Evolutionary conservation across 768 basidiomycete species (phyloP), one percentile per base, ranked within the genome.

Genomic region (Stropharia rugosoannulata): DNA sequence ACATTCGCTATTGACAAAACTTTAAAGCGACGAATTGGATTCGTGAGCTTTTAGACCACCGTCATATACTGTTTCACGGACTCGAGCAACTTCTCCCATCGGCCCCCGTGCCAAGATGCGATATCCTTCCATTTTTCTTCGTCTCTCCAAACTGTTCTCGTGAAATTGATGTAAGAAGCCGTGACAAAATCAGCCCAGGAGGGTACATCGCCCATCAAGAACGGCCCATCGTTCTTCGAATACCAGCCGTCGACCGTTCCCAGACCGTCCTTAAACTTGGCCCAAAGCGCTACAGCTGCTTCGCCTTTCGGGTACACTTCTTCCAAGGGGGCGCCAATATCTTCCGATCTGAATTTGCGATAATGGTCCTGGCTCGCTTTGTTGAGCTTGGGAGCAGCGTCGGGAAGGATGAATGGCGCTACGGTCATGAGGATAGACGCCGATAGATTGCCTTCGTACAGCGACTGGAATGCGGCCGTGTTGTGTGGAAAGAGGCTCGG

Each of bases 111-210:
- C 70, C 67, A 72, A 11, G 40, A 56, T 50, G 52, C 55, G 38
- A 77, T 49, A n/a, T 66, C 61, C 38, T 64, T 66, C 75, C 75
- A 78, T 56, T 71, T 66, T 36, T 57, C 56, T 3, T 71, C 67
- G 35, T 66, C 64, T 8, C 72, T 70, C 51, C 64, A 66, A 4
- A 70, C 19, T 3, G 52, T 57, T 36, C 49, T 43, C 35, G 41
- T 12, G 29, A 49, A 51, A 15, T 47, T 36, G 2, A 57, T 5
- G 15, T 38, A 39, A 79, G 78, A 41, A 80, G 63, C 73, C 19
- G 73, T 55, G 3, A 64, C 57, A 12, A 78, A 61, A 53, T 79
- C 77, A 4, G 66, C 65, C 59, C 70, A 77, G 4, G 67, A 67
- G 15, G 67, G 49, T 0, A 44, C 58, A 5, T 73, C 62, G 6